Evolutionary conservation across 2,329 filamentous ascomycete species (phyloP), one percentile per base, ranked within the genome.

Genomic region (Aspergillus uvarum): DNA sequence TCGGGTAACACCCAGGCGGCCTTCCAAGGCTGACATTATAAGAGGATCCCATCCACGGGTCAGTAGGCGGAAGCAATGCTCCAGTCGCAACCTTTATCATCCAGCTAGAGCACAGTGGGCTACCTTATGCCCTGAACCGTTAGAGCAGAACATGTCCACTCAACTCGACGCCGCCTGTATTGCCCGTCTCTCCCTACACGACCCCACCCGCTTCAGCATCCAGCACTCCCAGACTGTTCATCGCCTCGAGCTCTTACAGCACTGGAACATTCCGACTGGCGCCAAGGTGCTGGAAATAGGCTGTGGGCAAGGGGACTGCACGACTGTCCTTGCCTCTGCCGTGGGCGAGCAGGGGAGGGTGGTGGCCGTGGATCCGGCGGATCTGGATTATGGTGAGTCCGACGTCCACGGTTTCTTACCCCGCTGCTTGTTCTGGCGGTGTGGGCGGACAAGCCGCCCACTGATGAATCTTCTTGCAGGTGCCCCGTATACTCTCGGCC

Each of bases 221-320:
- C 61, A 63, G 42, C 32, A 63, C 32, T 59, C 60, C 8, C 63
- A 64, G 53, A 54, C 61, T 16, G 1, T 50, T 3, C 63, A 64
- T 38, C 56, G 61, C 44, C 42, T 65, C 5, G 24, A 6, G 3
- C 51, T 60, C 32, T 44, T 65, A 12, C 31, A 63, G 31, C 50
- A 59, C n/a, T 55, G 53, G 53, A 12, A 31, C 53, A 48, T 55
- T 11, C 26, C 53, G 11, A 24, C 42, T n/a, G 55, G 8, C 60
- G 74, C 75, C 29, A 77, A 74, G 3, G 69, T 86, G 6, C 76
- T 87, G 1, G 85, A 87, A 67, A 70, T 87, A 42, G 85, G 84
- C 53, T 87, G 85, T 70, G 85, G 85, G 1, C 85, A 87, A 64
- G 85, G 85, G 2, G 83, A 83, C 60, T 82, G 80, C 65, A 86